These are phyloP conservation scores for Cucurbita maxima DNA, from an alignment of 306 rosid species.

Conservation along the genomic window DNA sequence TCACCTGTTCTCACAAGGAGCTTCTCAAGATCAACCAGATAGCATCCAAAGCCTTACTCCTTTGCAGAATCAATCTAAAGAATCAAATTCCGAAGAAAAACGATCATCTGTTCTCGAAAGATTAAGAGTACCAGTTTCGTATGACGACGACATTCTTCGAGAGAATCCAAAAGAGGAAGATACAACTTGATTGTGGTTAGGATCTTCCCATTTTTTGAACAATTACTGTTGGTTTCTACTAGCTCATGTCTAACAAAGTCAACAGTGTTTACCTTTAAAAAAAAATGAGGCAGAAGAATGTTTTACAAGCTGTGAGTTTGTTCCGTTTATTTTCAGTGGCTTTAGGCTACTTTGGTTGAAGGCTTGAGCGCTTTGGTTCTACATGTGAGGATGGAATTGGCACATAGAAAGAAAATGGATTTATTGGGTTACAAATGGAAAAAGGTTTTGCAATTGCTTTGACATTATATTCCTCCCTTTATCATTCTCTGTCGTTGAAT, in stretches of 20 bases:
- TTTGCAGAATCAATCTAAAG: constrained; percentile 22
- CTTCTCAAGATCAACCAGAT: constrained; percentile 8
- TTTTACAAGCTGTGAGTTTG: not conserved
- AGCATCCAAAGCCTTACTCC: not conserved
- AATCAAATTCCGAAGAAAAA: constrained; percentile 24
- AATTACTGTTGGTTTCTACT: not conserved
- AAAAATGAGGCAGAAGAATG: not conserved
- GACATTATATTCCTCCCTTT: no score
- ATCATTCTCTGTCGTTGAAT: no score
- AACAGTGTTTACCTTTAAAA: not conserved
- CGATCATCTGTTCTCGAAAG: constrained; percentile 43
- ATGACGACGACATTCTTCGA: constrained; percentile 55
- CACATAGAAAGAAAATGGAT: not conserved
- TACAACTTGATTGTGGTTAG: not conserved
- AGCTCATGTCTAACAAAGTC: not conserved
- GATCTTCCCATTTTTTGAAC: constrained; percentile 1
- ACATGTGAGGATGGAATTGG: not conserved
- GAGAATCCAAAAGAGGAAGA: not conserved
- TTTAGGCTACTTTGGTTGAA: not conserved
- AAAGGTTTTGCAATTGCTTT: not conserved
- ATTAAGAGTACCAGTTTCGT: constrained; percentile 59
- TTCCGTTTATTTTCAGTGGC: not conserved
- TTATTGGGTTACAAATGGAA: not conserved
- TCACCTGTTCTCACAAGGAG: constrained; percentile 1
- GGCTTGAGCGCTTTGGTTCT: not conserved